Evolutionary conservation across 192 early-diverging fungal species (phyloP), one percentile per base, ranked within the genome.

Genomic region (Phlyctochytrium planicorne): DNA sequence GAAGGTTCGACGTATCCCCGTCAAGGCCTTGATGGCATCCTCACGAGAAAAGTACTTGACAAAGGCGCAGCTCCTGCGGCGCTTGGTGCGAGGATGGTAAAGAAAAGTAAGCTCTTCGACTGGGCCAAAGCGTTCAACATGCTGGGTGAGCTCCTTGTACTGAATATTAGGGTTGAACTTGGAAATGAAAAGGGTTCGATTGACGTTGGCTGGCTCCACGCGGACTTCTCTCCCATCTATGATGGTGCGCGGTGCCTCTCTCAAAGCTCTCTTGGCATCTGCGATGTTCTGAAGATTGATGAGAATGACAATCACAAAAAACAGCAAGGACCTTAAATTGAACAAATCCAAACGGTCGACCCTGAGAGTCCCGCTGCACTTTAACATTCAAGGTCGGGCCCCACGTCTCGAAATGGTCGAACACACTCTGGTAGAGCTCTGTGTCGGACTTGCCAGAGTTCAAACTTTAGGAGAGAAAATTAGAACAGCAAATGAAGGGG

Each of bases 21-120:
- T 27, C 32, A 52, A 64, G 0, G 69, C 69, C 30, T 37, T 25
- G 29, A 71, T 71, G 2, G 69, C 69, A 65, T 71, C 69, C 16
- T 60, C 61, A 6, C 69, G 69, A 0, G 65, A 66, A 59, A 71
- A 71, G 36, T 65, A 71, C 30, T 71, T 71, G 52, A 71, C 30
- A 29, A 34, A 71, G 20, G 32, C 62, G 32, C 50, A 24, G 10
- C 69, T 62, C 24, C 63, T 63, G 34, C 17, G 30, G 20, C 65
- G 55, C 6, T 23, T 23, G 0, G 69, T 71, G 62, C 65, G 62
- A n/a, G 29, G 62, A 35, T 57, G 40, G n/a, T 62, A 62, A 17
- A 71, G 34, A 14, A 55, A 16, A 17, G 20, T 14, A 23, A 71
- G 59, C 27, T 71, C 69, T 30, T 71, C 69, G 34, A 71, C 35